Evolutionary conservation across 306 rosid genomes (phyloP), one percentile per base, ranked within the genome.

Genomic region (Hippophae gyantsensis): DNA sequence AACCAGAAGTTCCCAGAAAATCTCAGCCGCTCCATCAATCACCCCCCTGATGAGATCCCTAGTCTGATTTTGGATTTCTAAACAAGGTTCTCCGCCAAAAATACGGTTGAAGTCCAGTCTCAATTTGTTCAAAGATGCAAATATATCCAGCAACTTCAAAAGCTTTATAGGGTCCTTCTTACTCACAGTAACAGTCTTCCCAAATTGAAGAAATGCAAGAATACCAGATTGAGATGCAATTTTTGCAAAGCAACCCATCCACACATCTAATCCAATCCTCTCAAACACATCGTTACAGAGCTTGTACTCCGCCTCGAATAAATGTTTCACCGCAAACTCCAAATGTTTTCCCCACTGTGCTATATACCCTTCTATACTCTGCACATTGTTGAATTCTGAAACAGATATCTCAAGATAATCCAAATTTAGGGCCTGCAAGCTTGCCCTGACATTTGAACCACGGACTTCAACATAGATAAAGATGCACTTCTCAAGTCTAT

Each of bases 201-300:
- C 99, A 76, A 93, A 93, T 61, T 89, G 99, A 69, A 93, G 94
- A 74, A 93, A 93, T 10, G 94, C 95, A 46, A 89, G 85, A 57
- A 93, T 93, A 53, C 99, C 99, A 7, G 97, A 94, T 76, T 93
- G 95, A 13, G 97, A 95, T 13, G 99, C 99, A 26, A 93, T 93
- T 80, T 67, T 86, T 14, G 99, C 84, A 64, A 93, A 93, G 72
- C 99, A 93, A 49, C 88, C 86, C 90, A 86, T 88, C 99, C 99
- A 86, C 59, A 88, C 86, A 58, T 79, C 90, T 72, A 77, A 67
- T 9, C 97, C 95, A 58, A 93, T 78, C 83, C 82, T 88, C 82
- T 93, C 99, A 48, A 86, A 93, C 47, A 93, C 95, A 67, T 93
- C 99, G 66, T 80, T 93, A 67, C 99, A 93, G 62, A 93, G 95